phyloP scores from a whole-genome alignment of 2,329 filamentous ascomycete species.

The Whalleya microplaca region DNA sequence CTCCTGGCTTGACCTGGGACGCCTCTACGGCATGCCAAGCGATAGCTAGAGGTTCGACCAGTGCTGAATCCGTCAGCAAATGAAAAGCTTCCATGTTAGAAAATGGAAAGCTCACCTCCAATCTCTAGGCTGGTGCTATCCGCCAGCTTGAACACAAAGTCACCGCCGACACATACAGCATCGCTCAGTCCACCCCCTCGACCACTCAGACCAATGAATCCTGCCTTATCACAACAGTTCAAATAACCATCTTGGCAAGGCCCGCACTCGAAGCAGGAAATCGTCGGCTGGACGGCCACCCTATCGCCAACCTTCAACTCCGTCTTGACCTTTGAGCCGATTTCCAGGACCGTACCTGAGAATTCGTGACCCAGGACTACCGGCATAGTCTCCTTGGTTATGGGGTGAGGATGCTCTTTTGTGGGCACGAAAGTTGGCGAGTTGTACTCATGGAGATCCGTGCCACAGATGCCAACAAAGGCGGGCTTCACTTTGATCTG shows the following conservation, averaged over 20 bases:
- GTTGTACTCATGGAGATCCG: slow-evolving; percentile 40
- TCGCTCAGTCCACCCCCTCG: slow-evolving; percentile 61
- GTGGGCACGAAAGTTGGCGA: slow-evolving; percentile 36
- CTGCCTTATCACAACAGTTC: slow-evolving; percentile 61
- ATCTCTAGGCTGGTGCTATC: slow-evolving; percentile 55
- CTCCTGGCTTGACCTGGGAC: slow-evolving; percentile 48
- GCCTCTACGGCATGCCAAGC: slow-evolving; percentile 65
- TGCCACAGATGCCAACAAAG: slow-evolving; percentile 41
- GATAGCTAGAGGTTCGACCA: slow-evolving; percentile 66
- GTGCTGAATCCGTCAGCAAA: slow-evolving; percentile 40
- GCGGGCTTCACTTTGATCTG: slow-evolving; percentile 34
- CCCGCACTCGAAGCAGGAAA: slow-evolving; percentile 59
- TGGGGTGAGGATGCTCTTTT: slow-evolving; percentile 51
- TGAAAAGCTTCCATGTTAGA: background rate
- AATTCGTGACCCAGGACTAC: slow-evolving; percentile 69
- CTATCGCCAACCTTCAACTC: slow-evolving; percentile 56
- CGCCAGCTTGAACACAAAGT: slow-evolving; percentile 54
- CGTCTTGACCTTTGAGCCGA: slow-evolving; percentile 52
- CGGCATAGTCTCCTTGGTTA: slow-evolving; percentile 61
- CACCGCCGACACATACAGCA: slow-evolving; percentile 54
- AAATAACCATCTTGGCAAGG: slow-evolving; percentile 56
- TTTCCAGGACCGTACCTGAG: slow-evolving; percentile 60
- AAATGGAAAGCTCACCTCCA: slow-evolving; percentile 36
- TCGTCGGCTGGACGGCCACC: slow-evolving; percentile 63
- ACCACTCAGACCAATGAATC: slow-evolving; percentile 39